Base-by-base conservation (phyloP, 345 rosid genomes). In the Sonneratia caseolaris region DNA sequence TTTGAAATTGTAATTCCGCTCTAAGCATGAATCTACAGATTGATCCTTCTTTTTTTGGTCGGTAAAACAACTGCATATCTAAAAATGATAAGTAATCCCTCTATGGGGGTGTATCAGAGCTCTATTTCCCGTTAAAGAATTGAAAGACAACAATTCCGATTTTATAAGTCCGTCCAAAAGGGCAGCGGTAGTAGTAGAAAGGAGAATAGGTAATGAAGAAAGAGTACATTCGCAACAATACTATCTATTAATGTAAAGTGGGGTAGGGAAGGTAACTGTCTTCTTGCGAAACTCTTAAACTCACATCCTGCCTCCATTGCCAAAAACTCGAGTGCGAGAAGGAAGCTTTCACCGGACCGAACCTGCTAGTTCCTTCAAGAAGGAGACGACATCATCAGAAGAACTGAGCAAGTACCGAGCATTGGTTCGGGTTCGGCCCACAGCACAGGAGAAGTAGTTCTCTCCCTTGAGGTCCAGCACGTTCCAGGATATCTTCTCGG, bases 401-500 rank as follows among this genome's bases (percentile, higher is more conserved):
- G 99, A 89, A 21, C 75, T 80, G 64, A 92, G 84, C 61, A 78
- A 69, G 71, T 89, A 96, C 14, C 99, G 86, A 64, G 99, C 99
- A 73, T 64, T 86, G 16, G 99, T 88, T 1, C 95, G 91, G 7
- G 84, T 81, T 70, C 99, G 86, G 18, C 96, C 97, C 4, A 96
- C 99, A 0, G 99, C 84, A 51, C 98, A 91, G 13, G 99, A 96
- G 85, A 96, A 96, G 81, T 96, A 96, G 78, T 96, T 92, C 66
- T 92, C 98, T 67, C 91, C 93, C 78, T 91, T 96, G 73, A 96
- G 98, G 82, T 96, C 99, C 55, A 96, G 99, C 78, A 96, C 98
- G 53, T 88, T 96, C 96, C 96, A 91, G 11, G 99, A 88, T 43
- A 81, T 88, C 79, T 87, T 96, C 69, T 92, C 99, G 0, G 88